phyloP scores from a whole-genome alignment of 2,329 filamentous ascomycete species.

The Ophiocordyceps camponoti-leonardi region DNA sequence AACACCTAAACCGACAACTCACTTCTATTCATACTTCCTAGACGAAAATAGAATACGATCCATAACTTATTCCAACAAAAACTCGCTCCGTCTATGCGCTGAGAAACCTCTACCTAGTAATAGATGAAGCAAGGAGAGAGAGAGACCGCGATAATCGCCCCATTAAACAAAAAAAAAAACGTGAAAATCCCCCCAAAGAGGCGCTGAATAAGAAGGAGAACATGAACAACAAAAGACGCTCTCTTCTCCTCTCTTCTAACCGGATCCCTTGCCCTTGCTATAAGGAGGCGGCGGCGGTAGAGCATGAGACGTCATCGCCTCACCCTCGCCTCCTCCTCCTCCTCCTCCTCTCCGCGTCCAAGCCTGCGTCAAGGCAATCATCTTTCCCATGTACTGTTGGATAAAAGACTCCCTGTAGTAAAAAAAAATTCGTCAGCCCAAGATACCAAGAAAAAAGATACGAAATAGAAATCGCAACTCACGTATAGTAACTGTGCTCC shows the following conservation, averaged over 20 bases:
- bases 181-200: too few relatives aligned
- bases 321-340: background rate
- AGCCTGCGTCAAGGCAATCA: slow-evolving; percentile 37
- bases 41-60: too few relatives aligned
- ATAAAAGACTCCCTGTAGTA: slow-evolving; percentile 51
- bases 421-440: background rate
- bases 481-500: slow-evolving; percentile 71
- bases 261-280: background rate
- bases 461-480: slow-evolving; percentile 20
- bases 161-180: too few relatives aligned
- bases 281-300: background rate
- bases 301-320: background rate
- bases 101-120: too few relatives aligned
- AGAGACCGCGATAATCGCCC: too few relatives aligned
- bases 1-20: too few relatives aligned
- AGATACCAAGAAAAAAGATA: background rate
- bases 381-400: slow-evolving; percentile 56
- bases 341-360: slow-evolving; percentile 10
- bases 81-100: too few relatives aligned
- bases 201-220: too few relatives aligned
- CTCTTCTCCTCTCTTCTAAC: background rate
- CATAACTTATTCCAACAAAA: too few relatives aligned
- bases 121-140: too few relatives aligned
- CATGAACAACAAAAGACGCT: too few relatives aligned
- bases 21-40: too few relatives aligned